Evolutionary conservation across 2,329 filamentous ascomycete species (phyloP).

Genomic region (Penicillium psychrosexuale): DNA sequence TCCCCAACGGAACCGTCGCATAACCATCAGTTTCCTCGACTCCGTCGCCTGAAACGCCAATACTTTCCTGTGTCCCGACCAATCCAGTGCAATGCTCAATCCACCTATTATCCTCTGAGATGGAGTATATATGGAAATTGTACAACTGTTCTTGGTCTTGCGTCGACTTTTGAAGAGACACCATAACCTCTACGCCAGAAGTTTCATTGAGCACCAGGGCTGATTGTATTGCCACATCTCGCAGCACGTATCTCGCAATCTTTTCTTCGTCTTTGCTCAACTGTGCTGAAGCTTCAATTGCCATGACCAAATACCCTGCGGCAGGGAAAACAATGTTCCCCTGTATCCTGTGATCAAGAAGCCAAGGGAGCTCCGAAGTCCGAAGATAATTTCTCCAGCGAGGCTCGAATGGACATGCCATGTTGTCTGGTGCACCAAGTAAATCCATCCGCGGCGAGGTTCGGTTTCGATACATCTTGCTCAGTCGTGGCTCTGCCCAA

Average conservation of each 20-base stretch:
- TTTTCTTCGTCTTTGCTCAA: background rate
- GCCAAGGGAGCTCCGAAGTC: constrained; percentile 29
- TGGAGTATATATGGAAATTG: constrained; percentile 24
- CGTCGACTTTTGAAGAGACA: constrained; percentile 7
- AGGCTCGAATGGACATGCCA: constrained; percentile 16
- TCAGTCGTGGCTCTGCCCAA: constrained; percentile 28
- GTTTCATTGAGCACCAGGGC: constrained; percentile 24
- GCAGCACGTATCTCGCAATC: constrained; percentile 12
- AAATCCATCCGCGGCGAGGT: constrained; percentile 23
- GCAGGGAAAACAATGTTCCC: constrained; percentile 26
- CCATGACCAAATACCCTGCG: constrained; percentile 31
- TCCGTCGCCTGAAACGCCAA: background rate
- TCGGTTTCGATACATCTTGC: constrained; percentile 21
- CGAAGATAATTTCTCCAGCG: constrained; percentile 31
- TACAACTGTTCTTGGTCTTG: constrained; percentile 3
- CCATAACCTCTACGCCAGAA: constrained; percentile 16
- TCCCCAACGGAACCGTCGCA: background rate
- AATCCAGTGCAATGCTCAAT: constrained; percentile 25
- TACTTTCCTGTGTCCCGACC: background rate
- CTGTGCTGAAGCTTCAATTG: constrained; percentile 26
- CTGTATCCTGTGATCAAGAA: constrained; percentile 28
- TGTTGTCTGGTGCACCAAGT: constrained; percentile 20
- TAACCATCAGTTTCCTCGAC: background rate
- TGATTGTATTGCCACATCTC: constrained; percentile 22
- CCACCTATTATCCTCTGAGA: constrained; percentile 22